Percentiles rank a stretch among this genome's conserved stretches.
These are phyloP conservation scores for Russula emetica DNA, from an alignment of 768 basidiomycete genomes.

Conservation along the genomic window DNA sequence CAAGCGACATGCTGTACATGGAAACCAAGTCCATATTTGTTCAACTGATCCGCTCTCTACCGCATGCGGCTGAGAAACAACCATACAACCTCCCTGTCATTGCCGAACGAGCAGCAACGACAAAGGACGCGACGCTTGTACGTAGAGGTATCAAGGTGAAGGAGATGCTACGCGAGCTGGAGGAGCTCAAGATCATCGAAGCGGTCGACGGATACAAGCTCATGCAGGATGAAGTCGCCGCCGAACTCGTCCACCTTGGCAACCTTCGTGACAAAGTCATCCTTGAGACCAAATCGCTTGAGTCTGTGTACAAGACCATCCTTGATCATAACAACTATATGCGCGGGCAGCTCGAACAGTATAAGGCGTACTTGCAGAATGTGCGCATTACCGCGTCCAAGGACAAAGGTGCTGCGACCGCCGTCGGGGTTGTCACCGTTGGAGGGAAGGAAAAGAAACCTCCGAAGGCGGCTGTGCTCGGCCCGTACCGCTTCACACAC, in stretches of 20 bases:
- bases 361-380: conserved; percentile 98
- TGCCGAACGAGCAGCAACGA: conserved; percentile 93
- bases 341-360: conserved; percentile 94
- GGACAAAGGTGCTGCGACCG: conserved; percentile 82
- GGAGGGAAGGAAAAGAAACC: conserved; percentile 98
- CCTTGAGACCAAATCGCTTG: conserved; percentile 85
- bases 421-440: conserved; percentile 91
- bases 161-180: conserved; percentile 96
- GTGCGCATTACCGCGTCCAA: conserved; percentile 86
- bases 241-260: conserved; percentile 93
- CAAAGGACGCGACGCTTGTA: conserved; percentile 93
- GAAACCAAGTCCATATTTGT: conserved; percentile 99
- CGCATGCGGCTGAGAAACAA: conserved; percentile 72
- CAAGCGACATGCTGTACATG: conserved; percentile 99
- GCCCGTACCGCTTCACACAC: conserved; percentile 97
- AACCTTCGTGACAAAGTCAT: conserved; percentile 95
- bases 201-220: conserved; percentile 78
- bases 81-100: conserved; percentile 87
- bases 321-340: conserved; percentile 99
- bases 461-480: conserved; percentile 76
- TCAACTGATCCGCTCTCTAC: conserved; percentile 92
- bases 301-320: conserved; percentile 98
- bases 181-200: conserved; percentile 85
- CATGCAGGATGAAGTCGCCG: conserved; percentile 96
- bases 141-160: conserved; percentile 99